Base-by-base conservation (phyloP, 108 stramenopile genomes). In the Fistulifera solaris region DNA sequence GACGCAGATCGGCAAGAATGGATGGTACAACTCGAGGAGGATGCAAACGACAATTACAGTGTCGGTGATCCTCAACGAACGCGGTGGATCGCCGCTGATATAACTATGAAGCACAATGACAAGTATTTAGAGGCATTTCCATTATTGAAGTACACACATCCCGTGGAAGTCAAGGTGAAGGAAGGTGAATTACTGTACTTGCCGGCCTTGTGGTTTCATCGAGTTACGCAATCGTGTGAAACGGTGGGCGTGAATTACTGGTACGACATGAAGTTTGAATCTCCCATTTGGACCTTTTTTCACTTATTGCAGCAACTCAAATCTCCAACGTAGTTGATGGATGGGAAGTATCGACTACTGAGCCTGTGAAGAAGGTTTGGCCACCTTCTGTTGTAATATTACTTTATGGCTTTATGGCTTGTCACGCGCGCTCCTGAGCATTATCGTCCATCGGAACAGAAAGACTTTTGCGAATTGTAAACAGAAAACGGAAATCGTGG, bases 181-280 rank as follows among this genome's bases (percentile, higher is more conserved):
- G 67, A 64, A 18, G 78, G 78, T 1, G 69, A 72, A 40, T 39
- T 94, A 50, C 59, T 98, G 27, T 98, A 96, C 58, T 61, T 98
- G 43, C 97, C 97, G 27, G 70, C 92, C 0, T 59, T 98, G 49
- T 96, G 97, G 97, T 95, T 87, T 58, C 97, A 98, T 71, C 71
- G 75, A 22, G 97, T 95, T 0, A 80, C 95, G 7, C 97, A 98
- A 74, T 78, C 77, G 24, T 71, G 80, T 39, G 77, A 92, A 61
- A 98, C 97, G 11, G 75, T 98, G 14, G 95, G 83, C 4, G 79
- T 96, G 17, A 98, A 98, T 53, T 98, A 80, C 21, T 98, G 97
- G 97, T 95, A 84, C 62, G 95, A 98, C 56, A 93, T 95, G 93
- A 63, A 70, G n/a, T 98, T 95, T 72, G 87, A 94, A 48, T 65